A percentile compares a stretch with the other conserved stretches of the same genome.
Conservation (phyloP, 352 stramenopile genomes). For the Nothophytophthora sp. region DNA sequence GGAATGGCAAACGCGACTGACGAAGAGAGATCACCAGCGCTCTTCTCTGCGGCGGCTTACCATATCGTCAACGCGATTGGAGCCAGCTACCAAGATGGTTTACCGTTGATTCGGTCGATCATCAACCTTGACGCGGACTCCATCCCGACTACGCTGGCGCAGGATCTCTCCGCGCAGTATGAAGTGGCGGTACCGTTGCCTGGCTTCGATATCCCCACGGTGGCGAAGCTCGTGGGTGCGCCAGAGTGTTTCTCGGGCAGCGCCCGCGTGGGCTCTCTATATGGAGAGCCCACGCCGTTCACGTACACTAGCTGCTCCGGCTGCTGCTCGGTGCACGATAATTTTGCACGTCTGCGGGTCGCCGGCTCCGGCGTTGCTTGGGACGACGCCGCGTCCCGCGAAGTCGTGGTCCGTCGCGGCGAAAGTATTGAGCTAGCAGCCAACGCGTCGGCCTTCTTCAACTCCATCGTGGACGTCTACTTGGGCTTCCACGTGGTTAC, state of each 20-base stretch:
- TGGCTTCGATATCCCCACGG: conserved; percentile 57
- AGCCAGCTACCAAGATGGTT: conserved; percentile 20
- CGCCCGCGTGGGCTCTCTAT: conserved; percentile 52
- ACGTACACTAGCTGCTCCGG: conserved; percentile 62
- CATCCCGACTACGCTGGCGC: conserved; percentile 35
- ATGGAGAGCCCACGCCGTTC: conserved; percentile 45
- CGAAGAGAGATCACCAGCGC: background rate
- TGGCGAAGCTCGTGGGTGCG: conserved; percentile 71
- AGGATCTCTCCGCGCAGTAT: conserved; percentile 38
- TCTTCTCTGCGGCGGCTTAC: conserved; percentile 29
- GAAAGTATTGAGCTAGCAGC: conserved; percentile 52
- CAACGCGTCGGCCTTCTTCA: conserved; percentile 53
- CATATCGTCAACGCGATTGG: conserved; percentile 48
- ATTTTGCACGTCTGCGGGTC: conserved; percentile 49
- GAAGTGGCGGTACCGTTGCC: conserved; percentile 34
- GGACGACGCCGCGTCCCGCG: conserved; percentile 33
- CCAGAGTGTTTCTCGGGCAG: conserved; percentile 57
- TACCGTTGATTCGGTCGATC: conserved; percentile 35
- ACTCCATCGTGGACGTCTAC: conserved; percentile 64
- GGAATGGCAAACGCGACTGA: conserved; percentile 6
- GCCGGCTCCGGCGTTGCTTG: conserved; percentile 28
- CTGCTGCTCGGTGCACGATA: conserved; percentile 66
- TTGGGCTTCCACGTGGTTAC: conserved; percentile 75
- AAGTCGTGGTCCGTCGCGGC: conserved; percentile 43
- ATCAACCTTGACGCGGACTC: conserved; percentile 22